phyloP scores from a whole-genome alignment of 768 basidiomycete genomes.

The Russula sp. region DNA sequence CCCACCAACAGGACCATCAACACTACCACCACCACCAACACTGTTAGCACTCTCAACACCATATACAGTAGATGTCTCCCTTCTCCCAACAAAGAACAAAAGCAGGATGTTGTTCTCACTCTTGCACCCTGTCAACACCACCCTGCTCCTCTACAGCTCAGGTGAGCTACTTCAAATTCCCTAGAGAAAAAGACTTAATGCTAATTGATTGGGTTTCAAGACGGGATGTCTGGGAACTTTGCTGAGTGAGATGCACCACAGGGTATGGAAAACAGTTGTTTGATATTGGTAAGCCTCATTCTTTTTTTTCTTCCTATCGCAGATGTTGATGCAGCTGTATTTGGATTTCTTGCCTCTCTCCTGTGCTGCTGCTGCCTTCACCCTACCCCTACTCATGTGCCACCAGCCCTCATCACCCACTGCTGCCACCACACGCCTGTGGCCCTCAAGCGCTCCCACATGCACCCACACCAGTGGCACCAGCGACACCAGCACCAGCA shows the following conservation, averaged over 20 bases:
- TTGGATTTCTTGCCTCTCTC: neutral
- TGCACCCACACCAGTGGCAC: no score
- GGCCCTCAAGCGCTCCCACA: no score
- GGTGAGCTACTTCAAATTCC: conserved; percentile 41
- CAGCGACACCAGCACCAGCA: no score
- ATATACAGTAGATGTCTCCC: neutral
- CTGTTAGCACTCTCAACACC: no score
- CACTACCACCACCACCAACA: no score
- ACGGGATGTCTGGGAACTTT: conserved; percentile 96
- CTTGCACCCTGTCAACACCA: conserved; percentile 74
- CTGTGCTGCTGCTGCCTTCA: no score
- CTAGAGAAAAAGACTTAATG: no score
- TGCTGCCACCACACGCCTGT: no score
- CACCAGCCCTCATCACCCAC: no score
- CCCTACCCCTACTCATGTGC: no score
- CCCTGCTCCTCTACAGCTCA: conserved; percentile 81
- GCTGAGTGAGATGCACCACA: conserved; percentile 93
- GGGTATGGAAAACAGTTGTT: conserved; percentile 98
- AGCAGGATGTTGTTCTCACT: conserved; percentile 35
- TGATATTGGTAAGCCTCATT: conserved; percentile 55
- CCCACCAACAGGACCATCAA: no score
- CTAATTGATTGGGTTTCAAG: conserved; percentile 33
- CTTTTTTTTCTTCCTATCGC: neutral
- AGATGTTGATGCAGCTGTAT: neutral
- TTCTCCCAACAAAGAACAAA: no score